Evolutionary conservation across 129 eudicot genomes (phyloP), one percentile per base, ranked within the genome.

Genomic region (Heracleum sosnowskyi): DNA sequence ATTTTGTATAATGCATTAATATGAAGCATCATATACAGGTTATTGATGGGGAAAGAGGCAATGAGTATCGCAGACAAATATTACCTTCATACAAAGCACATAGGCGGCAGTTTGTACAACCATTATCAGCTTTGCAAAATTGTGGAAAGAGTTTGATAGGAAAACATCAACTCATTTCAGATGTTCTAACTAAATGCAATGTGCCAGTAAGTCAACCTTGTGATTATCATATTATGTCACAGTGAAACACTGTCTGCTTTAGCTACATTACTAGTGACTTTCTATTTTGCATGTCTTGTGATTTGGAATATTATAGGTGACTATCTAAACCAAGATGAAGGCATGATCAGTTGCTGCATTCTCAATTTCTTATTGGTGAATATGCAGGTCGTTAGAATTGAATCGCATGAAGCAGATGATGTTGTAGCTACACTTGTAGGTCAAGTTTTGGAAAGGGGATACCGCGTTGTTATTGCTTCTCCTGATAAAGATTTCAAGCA

Each of bases 401-500:
- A 84, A 44, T 89, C 82, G 39, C 84, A 86, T 40, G 98, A 94
- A 82, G 98, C 98, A 31, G 98, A 94, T 78, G 98, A 94, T 80
- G 96, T 94, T 74, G 89, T 94, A 40, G 98, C 98, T 29, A 91
- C 97, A 11, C 96, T 94, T 60, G 92, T 89, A 34, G 88, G 80
- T 69, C 93, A 94, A 85, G 97, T 84, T 70, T n/a, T 91, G 41
- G 70, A 74, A 63, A 81, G 79, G 84, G 97, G 92, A 75, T 83
- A 84, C 73, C 88, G 84, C 75, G 96, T 85, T 80, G 98, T 91
- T 44, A 87, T 94, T 83, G 98, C 97, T 68, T 94, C 98, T 62
- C 98, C 96, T 7, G 98, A 94, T 79, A 94, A 94, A 87, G 98
- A 94, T 86, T 94, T 94, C 86, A 94, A 91, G 91, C 98, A 94